Conservation (phyloP, 495 filamentous ascomycete species). For the Penicillium salamii region DNA sequence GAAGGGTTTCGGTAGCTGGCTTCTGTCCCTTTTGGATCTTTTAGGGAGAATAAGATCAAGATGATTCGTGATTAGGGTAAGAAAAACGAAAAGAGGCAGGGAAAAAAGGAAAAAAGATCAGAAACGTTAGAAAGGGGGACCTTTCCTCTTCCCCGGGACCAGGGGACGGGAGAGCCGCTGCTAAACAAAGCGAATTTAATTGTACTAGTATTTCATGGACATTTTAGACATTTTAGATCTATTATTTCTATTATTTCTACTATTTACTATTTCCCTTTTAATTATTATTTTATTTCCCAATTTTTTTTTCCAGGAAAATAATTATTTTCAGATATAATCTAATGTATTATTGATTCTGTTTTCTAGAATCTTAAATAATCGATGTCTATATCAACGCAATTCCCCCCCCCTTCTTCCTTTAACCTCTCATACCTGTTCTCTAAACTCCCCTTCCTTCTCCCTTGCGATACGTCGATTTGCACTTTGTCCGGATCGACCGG, state of each 20-base stretch:
- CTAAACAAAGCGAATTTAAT: conserved; percentile 22
- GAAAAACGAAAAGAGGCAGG: conserved; percentile 1
- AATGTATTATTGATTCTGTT: background rate
- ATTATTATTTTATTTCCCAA: conserved; percentile 8
- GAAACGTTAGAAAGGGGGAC: conserved; percentile 28
- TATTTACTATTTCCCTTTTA: too few species aligned
- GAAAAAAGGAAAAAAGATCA: conserved; percentile 3
- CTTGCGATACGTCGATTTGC: conserved; percentile 36
- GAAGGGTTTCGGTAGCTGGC: background rate
- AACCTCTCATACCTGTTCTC: conserved; percentile 21
- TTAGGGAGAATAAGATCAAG: too few species aligned
- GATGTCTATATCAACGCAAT: conserved; percentile 34
- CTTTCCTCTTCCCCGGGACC: conserved; percentile 32
- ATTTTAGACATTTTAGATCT: conserved; percentile 1
- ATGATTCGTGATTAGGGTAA: too few species aligned
- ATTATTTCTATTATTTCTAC: conserved; percentile 10
- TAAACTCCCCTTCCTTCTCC: conserved; percentile 29
- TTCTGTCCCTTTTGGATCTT: conserved; percentile 1
- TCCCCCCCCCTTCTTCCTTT: conserved; percentile 15
- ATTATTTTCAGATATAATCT: background rate
- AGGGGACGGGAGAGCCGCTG: conserved; percentile 38
- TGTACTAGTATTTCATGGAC: conserved; percentile 8
- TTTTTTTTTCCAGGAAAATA: conserved; percentile 1
- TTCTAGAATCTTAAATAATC: background rate
- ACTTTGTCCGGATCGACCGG: conserved; percentile 37